Evolutionary conservation across 2,329 filamentous ascomycete genomes (phyloP), one percentile per base, ranked within the genome.

Genomic region (Botrytis tulipae): DNA sequence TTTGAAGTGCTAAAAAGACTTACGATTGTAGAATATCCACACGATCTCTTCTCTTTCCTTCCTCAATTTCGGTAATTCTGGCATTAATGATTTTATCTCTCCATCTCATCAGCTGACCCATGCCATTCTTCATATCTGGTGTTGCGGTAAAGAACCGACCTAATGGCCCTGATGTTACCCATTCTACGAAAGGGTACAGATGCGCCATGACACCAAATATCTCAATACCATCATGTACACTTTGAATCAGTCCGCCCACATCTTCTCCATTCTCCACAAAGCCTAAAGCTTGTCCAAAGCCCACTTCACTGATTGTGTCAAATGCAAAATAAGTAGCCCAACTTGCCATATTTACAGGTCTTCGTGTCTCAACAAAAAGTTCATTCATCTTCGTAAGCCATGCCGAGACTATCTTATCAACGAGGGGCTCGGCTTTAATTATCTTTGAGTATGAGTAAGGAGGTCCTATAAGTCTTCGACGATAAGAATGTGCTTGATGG

Each of bases 351-450:
- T 90, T 87, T 70, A 90, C 86, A 0, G 80, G 76, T 44, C 84
- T 78, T 1, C 83, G 82, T 0, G 82, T 83, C 14, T 82, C 79
- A 4, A 82, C 85, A 74, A 88, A 90, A 7, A 78, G 79, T 4
- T 81, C 77, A 3, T 84, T 81, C 2, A 90, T 81, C 22, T 83
- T 84, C 4, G 78, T 75, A 18, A 86, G 81, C 88, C 87, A 90
- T n/a, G 83, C 80, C 4, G 78, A 72, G 66, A 89, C 87, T 18
- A 84, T 82, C 3, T 78, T 75, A 74, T 90, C 87, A 4, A 90
- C 82, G 42, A 89, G 76, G 0, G 86, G 86, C 78, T 90, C 88
- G 85, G 88, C 89, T 75, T 85, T 87, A 79, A 86, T 87, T 76
- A 90, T 84, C 76, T 88, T 89, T 66, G 81, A 83, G 77, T 89